A percentile compares a stretch with the other conserved stretches of the same genome.
Evolutionary conservation across 78 protist species (phyloP).

Genomic region (Dictyostelium brefeldianum): DNA sequence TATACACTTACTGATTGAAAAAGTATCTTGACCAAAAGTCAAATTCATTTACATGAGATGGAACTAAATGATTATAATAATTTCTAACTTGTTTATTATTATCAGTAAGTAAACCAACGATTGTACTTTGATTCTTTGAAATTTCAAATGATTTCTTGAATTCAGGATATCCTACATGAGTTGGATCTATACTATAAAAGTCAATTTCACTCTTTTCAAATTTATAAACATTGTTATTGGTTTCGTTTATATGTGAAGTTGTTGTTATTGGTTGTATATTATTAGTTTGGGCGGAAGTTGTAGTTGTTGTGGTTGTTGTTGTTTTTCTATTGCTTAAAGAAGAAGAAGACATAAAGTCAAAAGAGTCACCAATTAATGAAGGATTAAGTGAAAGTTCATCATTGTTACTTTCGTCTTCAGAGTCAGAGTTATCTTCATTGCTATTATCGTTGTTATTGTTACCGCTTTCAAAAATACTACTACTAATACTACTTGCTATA

Average conservation of each 20-base stretch:
- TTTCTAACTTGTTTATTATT: neutral
- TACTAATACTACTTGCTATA: neutral
- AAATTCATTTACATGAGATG: constrained; percentile 8
- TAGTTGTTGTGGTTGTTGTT: neutral
- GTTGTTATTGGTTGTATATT: neutral
- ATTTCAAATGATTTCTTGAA: constrained; percentile 12
- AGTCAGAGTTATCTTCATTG: neutral
- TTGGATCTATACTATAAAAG: constrained; percentile 23
- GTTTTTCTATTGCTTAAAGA: neutral
- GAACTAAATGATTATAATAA: constrained; percentile 29
- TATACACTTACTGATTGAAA: constrained; percentile 21
- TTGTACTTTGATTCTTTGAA: neutral
- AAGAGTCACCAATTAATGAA: constrained; percentile 5
- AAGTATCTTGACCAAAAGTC: constrained; percentile 25
- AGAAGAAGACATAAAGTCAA: neutral
- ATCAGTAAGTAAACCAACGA: neutral
- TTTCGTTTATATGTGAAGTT: neutral
- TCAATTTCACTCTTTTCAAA: neutral
- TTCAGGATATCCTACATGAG: neutral
- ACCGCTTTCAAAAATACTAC: neutral
- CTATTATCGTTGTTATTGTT: neutral
- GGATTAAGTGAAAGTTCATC: neutral
- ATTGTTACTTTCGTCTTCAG: neutral
- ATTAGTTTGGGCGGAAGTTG: neutral
- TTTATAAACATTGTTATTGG: neutral